Conservation (phyloP, 257 asterid species). For the Lavandula angustifolia region DNA sequence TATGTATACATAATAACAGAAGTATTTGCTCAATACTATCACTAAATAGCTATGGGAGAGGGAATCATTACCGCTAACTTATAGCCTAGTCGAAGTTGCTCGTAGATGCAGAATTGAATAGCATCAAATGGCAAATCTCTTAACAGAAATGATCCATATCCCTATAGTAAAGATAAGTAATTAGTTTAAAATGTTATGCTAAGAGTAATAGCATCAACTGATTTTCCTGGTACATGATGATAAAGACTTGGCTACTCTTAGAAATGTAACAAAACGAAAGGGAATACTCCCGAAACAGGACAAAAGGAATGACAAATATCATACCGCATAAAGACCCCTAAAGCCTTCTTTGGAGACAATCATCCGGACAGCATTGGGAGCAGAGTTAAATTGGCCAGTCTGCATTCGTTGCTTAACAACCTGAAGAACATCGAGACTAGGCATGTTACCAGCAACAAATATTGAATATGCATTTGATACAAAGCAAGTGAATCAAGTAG, state of each 20-base stretch:
- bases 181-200: conserved; percentile 12
- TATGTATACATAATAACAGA: conserved; percentile 8
- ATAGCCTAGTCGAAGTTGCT: conserved; percentile 91
- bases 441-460: conserved; percentile 35
- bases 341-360: conserved; percentile 84
- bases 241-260: conserved; percentile 4
- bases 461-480: conserved; percentile 16
- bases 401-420: conserved; percentile 98
- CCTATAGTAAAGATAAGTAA: conserved; percentile 42
- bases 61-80: conserved; percentile 73
- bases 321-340: conserved; percentile 94
- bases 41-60: conserved; percentile 13
- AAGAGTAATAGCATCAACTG: conserved; percentile 2
- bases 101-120: conserved; percentile 81
- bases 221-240: conserved; percentile 12
- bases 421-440: conserved; percentile 47
- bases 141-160: conserved; percentile 82
- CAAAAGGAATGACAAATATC: conserved; percentile 26
- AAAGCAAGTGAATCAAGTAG: conserved; percentile 23
- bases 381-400: conserved; percentile 88
- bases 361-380: conserved; percentile 83
- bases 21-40: conserved; percentile 9
- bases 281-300: conserved; percentile 8
- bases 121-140: conserved; percentile 87
- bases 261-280: conserved; percentile 14